A percentile compares a stretch with the other conserved stretches of the same genome.
phyloP scores from a whole-genome alignment of 139 green algal species.

The Desmodesmus armatus region DNA sequence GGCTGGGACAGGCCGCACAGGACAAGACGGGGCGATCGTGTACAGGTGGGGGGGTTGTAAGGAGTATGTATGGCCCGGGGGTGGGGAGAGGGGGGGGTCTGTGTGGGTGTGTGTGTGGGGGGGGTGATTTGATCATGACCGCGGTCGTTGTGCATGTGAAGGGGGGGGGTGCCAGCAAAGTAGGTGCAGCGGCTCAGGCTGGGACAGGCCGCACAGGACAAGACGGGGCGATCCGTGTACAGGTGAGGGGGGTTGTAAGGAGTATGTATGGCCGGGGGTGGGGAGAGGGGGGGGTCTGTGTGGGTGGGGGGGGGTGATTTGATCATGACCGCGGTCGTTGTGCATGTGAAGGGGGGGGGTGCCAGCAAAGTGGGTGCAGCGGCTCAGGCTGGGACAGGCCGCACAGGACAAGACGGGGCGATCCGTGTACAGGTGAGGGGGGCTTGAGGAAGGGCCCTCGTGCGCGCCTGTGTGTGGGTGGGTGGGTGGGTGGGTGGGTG shows the following conservation, averaged over 20 bases:
- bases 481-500: too few relatives aligned
- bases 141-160: neutral
- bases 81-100: neutral
- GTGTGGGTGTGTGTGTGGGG: neutral
- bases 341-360: neutral
- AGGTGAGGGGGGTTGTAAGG: neutral
- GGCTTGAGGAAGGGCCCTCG: neutral
- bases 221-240: neutral
- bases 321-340: neutral
- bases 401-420: conserved; percentile 12
- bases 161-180: neutral
- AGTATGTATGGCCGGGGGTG: neutral
- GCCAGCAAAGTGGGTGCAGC: neutral
- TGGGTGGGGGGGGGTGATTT: neutral
- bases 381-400: conserved; percentile 39
- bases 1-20: conserved; percentile 42
- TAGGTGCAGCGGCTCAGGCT: conserved; percentile 31
- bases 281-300: neutral
- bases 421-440: conserved; percentile 36
- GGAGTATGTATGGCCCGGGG: neutral
- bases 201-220: conserved; percentile 42
- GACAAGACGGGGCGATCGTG: neutral
- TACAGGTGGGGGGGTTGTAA: conserved; percentile 23
- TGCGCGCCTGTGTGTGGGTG: neutral
- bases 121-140: neutral